These are phyloP conservation scores for Ganoderma leucocontextum DNA, from an alignment of 1,284 basidiomycete genomes.

Conservation along the genomic window DNA sequence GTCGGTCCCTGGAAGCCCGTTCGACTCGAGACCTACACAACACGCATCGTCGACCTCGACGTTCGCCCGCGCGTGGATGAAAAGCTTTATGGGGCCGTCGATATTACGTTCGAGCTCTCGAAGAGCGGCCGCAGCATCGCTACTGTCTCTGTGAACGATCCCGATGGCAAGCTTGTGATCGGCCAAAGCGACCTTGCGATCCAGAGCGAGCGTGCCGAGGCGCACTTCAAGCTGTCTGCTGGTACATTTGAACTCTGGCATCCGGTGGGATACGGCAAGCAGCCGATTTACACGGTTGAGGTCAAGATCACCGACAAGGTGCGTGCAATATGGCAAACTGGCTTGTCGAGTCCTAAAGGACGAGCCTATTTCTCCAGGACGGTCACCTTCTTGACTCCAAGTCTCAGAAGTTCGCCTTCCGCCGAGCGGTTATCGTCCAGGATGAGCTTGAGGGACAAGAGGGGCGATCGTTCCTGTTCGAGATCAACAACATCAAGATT, in stretches of 20 bases:
- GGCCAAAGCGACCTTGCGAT: slow-evolving; percentile 49
- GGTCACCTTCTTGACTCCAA: slow-evolving; percentile 59
- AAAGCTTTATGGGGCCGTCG: slow-evolving; percentile 57
- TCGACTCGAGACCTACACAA: slow-evolving; percentile 69
- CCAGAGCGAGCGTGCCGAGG: slow-evolving; percentile 47
- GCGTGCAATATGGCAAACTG: background rate
- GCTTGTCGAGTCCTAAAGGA: background rate
- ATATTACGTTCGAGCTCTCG: slow-evolving; percentile 54
- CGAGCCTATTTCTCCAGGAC: slow-evolving; percentile 44
- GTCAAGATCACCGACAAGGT: slow-evolving; percentile 62
- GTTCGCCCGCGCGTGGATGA: slow-evolving; percentile 63
- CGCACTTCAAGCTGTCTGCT: slow-evolving; percentile 59
- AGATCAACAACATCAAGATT: slow-evolving; percentile 87
- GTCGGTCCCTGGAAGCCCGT: slow-evolving; percentile 85
- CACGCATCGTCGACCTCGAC: slow-evolving; percentile 71
- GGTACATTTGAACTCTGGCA: slow-evolving; percentile 81
- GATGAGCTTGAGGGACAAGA: slow-evolving; percentile 76
- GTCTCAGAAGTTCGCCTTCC: slow-evolving; percentile 75
- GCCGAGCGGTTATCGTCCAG: slow-evolving; percentile 78
- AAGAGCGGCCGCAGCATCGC: slow-evolving; percentile 47
- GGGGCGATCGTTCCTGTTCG: slow-evolving; percentile 86
- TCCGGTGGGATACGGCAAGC: slow-evolving; percentile 83
- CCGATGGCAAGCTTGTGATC: slow-evolving; percentile 53
- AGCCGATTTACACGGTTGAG: slow-evolving; percentile 76
- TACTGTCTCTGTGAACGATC: slow-evolving; percentile 56